These are phyloP conservation scores for Aphanocladium album DNA, from an alignment of 2,329 filamentous ascomycete species.

Conservation along the genomic window DNA sequence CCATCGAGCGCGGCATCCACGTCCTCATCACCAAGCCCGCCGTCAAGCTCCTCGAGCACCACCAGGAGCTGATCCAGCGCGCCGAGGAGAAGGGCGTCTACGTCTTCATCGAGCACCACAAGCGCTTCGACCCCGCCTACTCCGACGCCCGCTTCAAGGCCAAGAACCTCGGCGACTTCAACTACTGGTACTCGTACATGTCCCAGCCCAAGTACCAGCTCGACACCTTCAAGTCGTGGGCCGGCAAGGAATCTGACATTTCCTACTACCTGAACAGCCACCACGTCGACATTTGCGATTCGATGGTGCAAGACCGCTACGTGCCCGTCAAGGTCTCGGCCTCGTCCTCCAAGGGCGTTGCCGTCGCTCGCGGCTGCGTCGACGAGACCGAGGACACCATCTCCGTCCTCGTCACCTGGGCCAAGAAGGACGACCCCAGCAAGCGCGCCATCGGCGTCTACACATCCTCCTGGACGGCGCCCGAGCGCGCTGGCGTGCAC, in stretches of 20 bases:
- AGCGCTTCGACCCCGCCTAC: conserved; percentile 91
- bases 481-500: conserved; percentile 89
- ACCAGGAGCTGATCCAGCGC: conserved; percentile 68
- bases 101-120: conserved; percentile 94
- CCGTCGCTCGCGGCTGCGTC: conserved; percentile 72
- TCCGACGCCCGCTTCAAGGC: conserved; percentile 78
- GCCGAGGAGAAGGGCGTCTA: conserved; percentile 73
- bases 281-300: conserved; percentile 89
- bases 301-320: conserved; percentile 73
- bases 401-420: conserved; percentile 84
- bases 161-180: conserved; percentile 80
- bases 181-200: conserved; percentile 98
- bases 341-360: conserved; percentile 71
- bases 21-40: conserved; percentile 93
- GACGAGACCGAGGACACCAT: conserved; percentile 88
- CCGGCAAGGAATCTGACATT: conserved; percentile 86
- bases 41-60: conserved; percentile 76
- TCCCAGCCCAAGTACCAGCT: conserved; percentile 86
- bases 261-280: conserved; percentile 95
- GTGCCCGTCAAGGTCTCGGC: conserved; percentile 74
- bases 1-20: conserved; percentile 81
- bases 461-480: conserved; percentile 91
- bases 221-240: conserved; percentile 93
- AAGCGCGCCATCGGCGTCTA: conserved; percentile 84
- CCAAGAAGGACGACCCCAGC: conserved; percentile 60